These are phyloP conservation scores for Graphilbum fragrans DNA, from an alignment of 2,329 filamentous ascomycete genomes.

Conservation along the genomic window DNA sequence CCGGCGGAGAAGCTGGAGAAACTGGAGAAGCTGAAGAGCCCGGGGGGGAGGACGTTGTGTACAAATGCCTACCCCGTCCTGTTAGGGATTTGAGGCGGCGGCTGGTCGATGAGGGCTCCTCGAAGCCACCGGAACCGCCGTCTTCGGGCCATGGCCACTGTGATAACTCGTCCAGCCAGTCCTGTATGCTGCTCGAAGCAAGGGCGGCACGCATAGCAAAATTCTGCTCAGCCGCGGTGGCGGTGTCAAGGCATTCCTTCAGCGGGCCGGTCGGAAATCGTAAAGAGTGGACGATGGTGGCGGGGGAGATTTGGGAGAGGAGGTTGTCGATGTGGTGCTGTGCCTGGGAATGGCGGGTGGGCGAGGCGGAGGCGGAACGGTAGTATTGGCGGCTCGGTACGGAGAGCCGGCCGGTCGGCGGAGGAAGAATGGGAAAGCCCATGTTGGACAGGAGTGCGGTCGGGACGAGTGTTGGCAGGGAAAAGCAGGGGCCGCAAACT, in stretches of 20 bases:
- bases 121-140: slow-evolving; percentile 39
- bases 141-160: slow-evolving; percentile 44
- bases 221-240: slow-evolving; percentile 54
- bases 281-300: slow-evolving; percentile 48
- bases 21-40: no score
- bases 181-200: slow-evolving; percentile 57
- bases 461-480: no score
- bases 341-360: slow-evolving; percentile 27
- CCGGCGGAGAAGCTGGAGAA: no score
- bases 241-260: slow-evolving; percentile 47
- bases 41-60: no score
- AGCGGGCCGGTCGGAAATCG: slow-evolving; percentile 38
- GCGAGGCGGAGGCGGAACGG: slow-evolving; percentile 28
- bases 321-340: slow-evolving; percentile 36
- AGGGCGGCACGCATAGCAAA: slow-evolving; percentile 60
- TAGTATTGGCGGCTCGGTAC: slow-evolving; percentile 23
- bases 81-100: not conserved
- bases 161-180: slow-evolving; percentile 63
- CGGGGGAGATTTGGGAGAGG: slow-evolving; percentile 47
- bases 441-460: no score
- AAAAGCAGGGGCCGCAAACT: no score
- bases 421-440: slow-evolving; percentile 21
- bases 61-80: not conserved
- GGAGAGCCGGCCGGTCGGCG: slow-evolving; percentile 23
- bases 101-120: slow-evolving; percentile 22